Evolutionary conservation across 495 filamentous ascomycete genomes (phyloP).

Genomic region (Penicillium cosmopolitanum): DNA sequence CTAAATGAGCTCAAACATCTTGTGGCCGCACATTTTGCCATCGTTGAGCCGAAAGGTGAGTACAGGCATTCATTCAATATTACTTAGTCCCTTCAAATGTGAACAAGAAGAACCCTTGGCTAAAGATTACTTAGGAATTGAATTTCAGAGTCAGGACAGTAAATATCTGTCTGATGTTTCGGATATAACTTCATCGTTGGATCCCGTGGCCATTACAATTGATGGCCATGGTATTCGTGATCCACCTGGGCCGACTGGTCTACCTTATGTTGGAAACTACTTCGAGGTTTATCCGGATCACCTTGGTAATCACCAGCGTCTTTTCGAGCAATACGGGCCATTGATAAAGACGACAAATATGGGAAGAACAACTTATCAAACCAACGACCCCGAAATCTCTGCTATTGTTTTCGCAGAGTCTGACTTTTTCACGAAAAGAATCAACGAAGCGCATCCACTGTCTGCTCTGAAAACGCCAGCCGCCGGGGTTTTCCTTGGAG

Average conservation of each 20-base stretch:
- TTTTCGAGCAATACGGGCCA: constrained; percentile 57
- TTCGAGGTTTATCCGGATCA: constrained; percentile 61
- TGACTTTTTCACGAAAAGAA: constrained; percentile 56
- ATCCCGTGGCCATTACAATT: constrained; percentile 34
- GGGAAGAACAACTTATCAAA: constrained; percentile 51
- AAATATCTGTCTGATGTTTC: constrained; percentile 23
- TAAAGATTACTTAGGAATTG: constrained; percentile 34
- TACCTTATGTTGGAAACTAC: constrained; percentile 55
- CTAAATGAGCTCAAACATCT: constrained; percentile 39
- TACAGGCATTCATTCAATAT: background rate
- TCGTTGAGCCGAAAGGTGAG: constrained; percentile 37
- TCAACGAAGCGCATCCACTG: constrained; percentile 51
- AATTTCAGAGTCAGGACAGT: constrained; percentile 36
- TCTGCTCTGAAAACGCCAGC: constrained; percentile 41
- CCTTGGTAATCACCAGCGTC: constrained; percentile 58
- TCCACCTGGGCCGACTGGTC: constrained; percentile 46
- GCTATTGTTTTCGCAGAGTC: constrained; percentile 45
- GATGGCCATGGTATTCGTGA: constrained; percentile 48
- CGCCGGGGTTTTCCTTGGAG: constrained; percentile 55
- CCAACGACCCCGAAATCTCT: constrained; percentile 50
- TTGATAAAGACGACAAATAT: constrained; percentile 58
- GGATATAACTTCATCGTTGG: constrained; percentile 29
- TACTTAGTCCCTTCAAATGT: background rate
- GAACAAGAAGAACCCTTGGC: background rate
- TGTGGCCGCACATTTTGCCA: constrained; percentile 48